Base-by-base conservation (phyloP, 2,329 filamentous ascomycete species). In the Fusarium albosuccineum region DNA sequence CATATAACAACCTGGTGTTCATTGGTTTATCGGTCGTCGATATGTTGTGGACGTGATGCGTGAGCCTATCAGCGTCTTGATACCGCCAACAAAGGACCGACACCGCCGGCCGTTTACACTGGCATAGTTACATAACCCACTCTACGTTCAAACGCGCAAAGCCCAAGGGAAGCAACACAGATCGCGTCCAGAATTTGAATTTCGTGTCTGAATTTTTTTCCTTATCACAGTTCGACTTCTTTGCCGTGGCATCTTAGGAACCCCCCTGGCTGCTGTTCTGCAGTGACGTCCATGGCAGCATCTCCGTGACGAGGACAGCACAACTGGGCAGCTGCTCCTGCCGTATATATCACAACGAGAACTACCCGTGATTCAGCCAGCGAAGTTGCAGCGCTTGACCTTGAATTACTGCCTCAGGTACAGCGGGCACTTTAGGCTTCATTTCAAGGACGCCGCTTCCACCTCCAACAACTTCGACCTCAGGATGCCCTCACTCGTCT, bases 311-410 rank as follows among this genome's bases (percentile, higher is more conserved):
- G 6, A 37, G 42, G 60, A 59, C 48, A 49, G 46, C 41, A 22
- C 58, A 49, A 45, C 26, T 64, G 48, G 51, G 50, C 50, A 42
- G 29, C 44, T 58, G 45, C 46, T 40, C 67, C 51, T 70, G 40
- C 67, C 46, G 46, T 46, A 39, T 46, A 51, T 13, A 51, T 55
- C 60, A 52, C 49, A 42, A 30, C 51, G 33, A 42, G 29, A 9
- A 33, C 45, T 29, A 11, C 11, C 53, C 17, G 60, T 68, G 67
- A 70, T 66, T 70, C 45, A 60, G 51, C 29, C 48, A 27, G 26
- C 17, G 37, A 42, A 37, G n/a, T 22, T 30, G 16, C 48, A 41
- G 27, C 22, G 16, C n/a, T 50, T 41, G 34, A 17, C 30, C 39
- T 60, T 46, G 50, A 54, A 50, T 51, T 44, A 64, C 49, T 56